phyloP scores from a whole-genome alignment of 192 early-diverging fungal genomes.

The Backusella liffmaniae region DNA sequence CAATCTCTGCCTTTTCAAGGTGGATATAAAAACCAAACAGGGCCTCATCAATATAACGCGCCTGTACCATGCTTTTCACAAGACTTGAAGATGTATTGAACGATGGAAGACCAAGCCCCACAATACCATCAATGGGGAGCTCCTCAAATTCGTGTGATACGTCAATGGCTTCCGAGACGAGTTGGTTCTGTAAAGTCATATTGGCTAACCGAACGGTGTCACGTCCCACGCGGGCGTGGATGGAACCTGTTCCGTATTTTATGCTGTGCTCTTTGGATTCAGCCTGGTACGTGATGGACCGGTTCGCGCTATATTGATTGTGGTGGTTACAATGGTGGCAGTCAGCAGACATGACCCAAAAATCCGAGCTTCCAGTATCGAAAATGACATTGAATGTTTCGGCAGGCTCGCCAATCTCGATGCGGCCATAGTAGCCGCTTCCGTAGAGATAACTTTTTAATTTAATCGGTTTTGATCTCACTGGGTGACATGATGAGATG shows the following conservation, averaged over 20 bases:
- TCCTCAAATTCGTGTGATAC: constrained; percentile 22
- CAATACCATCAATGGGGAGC: constrained; percentile 26
- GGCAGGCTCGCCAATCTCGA: constrained; percentile 55
- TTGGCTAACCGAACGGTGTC: constrained; percentile 18
- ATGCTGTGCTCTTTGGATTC: background rate
- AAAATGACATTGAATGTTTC: constrained; percentile 68
- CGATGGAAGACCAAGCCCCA: constrained; percentile 17
- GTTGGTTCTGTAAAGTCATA: background rate
- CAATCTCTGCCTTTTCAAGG: constrained; percentile 20
- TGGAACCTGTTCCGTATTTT: constrained; percentile 28
- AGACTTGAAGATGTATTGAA: background rate
- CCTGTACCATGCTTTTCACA: background rate
- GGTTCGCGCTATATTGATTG: background rate
- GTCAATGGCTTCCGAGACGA: constrained; percentile 10
- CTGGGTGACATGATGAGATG: background rate
- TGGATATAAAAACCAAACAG: constrained; percentile 27
- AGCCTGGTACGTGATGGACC: background rate
- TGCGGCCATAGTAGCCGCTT: constrained; percentile 28
- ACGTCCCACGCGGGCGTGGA: constrained; percentile 15
- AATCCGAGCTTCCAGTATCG: constrained; percentile 72
- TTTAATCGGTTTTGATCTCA: background rate
- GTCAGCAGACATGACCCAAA: constrained; percentile 55
- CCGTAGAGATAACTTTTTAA: background rate
- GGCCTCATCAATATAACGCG: background rate
- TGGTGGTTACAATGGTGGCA: constrained; percentile 14